Evolutionary conservation across 2,329 filamentous ascomycete species (phyloP), one percentile per base, ranked within the genome.

Genomic region (Penicillium sclerotigenum): DNA sequence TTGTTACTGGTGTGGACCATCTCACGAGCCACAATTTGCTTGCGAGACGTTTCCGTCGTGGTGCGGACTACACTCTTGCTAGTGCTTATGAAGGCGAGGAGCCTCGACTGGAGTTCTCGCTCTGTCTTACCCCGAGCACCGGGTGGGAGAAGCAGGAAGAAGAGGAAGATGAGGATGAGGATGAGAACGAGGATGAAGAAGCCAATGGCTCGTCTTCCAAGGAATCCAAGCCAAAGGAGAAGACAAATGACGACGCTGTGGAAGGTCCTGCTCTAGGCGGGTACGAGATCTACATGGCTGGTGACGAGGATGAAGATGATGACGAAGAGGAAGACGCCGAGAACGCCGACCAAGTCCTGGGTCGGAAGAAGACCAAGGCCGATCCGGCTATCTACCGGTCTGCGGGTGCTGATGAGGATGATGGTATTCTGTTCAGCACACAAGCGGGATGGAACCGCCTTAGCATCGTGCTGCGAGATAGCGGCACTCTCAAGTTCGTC

Each of bases 341-440:
- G 31, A 61, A 53, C 22, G 72, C 67, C 18, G 73, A 72, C 71
- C 61, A 68, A 62, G 57, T 64, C 58, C 51, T 67, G 61, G 57
- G 66, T 60, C 28, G 61, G 53, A 63, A 72, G 51, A 73, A 71
- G 60, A 69, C 71, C 47, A 74, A 74, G 58, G 65, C 73, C 6
- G 90, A 95, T 72, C 92, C 93, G 1, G 94, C 94, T 9, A 83
- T 99, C 47, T 99, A 99, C 80, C 87, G 88, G 72, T 83, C 88
- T 1, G 82, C 83, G 49, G 69, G 66, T 52, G 69, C 66, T 3
- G 83, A 85, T 38, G 93, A 95, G 52, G 92, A 96, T 56, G 87
- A 89, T 63, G 85, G 85, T 0, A 84, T 89, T 49, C 73, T 90
- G 33, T 88, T 90, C 70, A 86, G 82, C 45, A 87, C 86, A 66